A percentile compares a stretch with the other conserved stretches of the same genome.
Conservation (phyloP, 805 yeast genomes). For the Cyberlindnera misumaiensis region DNA sequence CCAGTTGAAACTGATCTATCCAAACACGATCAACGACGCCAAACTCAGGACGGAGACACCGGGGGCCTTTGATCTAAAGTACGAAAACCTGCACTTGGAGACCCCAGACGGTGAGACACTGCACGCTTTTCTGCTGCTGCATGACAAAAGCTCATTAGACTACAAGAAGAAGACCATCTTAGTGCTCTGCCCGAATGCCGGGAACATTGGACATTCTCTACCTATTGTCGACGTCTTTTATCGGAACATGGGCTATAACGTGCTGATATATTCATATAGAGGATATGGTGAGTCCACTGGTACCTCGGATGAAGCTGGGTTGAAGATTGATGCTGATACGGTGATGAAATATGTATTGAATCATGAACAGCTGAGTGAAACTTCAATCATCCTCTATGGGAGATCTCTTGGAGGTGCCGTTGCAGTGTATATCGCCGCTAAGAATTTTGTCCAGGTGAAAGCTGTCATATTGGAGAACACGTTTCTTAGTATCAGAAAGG, state of each 20-base stretch:
- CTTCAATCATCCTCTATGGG: slow-evolving; percentile 69
- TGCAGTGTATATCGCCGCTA: slow-evolving; percentile 71
- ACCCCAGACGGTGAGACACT: slow-evolving; percentile 68
- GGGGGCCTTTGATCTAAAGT: slow-evolving; percentile 56
- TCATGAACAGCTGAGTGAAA: slow-evolving; percentile 45
- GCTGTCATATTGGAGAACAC: slow-evolving; percentile 84
- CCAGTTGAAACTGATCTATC: slow-evolving; percentile 73
- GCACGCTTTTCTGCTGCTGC: slow-evolving; percentile 57
- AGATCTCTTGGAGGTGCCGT: slow-evolving; percentile 95
- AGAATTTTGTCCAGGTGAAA: slow-evolving; percentile 40
- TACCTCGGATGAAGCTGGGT: slow-evolving; percentile 64
- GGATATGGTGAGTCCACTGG: slow-evolving; percentile 89
- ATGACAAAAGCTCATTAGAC: slow-evolving; percentile 27
- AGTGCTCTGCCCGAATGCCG: slow-evolving; percentile 87
- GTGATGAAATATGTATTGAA: slow-evolving; percentile 51
- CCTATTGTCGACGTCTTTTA: slow-evolving; percentile 74
- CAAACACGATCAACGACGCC: slow-evolving; percentile 73
- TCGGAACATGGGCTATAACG: slow-evolving; percentile 59
- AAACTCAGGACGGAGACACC: slow-evolving; percentile 71
- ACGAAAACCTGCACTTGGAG: slow-evolving; percentile 48
- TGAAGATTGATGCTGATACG: slow-evolving; percentile 76
- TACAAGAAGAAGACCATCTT: slow-evolving; percentile 59
- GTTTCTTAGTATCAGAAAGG: slow-evolving; percentile 65
- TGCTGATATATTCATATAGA: slow-evolving; percentile 78
- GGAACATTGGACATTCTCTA: slow-evolving; percentile 86